Evolutionary conservation across 2,329 filamentous ascomycete species (phyloP).

Genomic region (Colletotrichum camelliae): DNA sequence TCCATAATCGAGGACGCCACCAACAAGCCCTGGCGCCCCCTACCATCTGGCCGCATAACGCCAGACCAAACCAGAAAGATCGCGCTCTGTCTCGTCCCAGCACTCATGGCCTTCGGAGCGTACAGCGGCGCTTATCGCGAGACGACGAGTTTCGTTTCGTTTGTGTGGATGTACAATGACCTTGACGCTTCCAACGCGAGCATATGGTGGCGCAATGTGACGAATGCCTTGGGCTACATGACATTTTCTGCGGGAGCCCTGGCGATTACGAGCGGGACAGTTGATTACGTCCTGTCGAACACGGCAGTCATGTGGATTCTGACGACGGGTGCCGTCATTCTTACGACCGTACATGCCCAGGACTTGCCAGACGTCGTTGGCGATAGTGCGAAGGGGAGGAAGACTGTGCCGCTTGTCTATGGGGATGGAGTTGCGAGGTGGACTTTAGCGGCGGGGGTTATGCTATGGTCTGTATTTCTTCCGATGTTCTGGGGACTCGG

Average conservation of each 20-base stretch:
- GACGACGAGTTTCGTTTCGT: conserved; percentile 33
- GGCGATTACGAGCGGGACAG: background rate
- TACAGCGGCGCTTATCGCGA: conserved; percentile 25
- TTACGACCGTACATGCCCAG: background rate
- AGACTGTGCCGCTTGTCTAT: background rate
- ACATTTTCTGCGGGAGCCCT: background rate
- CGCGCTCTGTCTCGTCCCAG: conserved; percentile 28
- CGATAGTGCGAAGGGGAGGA: background rate
- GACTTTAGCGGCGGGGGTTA: background rate
- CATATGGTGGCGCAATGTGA: conserved; percentile 21
- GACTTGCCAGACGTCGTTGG: background rate
- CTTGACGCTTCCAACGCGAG: conserved; percentile 33
- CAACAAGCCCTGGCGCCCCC: conserved; percentile 45
- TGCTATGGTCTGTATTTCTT: background rate
- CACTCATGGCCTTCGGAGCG: conserved; percentile 22
- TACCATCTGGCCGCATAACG: conserved; percentile 32
- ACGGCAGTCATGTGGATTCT: background rate
- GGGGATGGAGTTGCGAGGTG: background rate
- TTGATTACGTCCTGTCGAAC: background rate
- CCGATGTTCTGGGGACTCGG: background rate
- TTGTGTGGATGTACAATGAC: conserved; percentile 47
- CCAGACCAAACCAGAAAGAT: conserved; percentile 24
- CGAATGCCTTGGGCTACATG: background rate
- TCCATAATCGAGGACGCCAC: conserved; percentile 40
- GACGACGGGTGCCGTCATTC: background rate